phyloP scores from a whole-genome alignment of 345 rosid genomes.

The Hibiscus tridactylites region DNA sequence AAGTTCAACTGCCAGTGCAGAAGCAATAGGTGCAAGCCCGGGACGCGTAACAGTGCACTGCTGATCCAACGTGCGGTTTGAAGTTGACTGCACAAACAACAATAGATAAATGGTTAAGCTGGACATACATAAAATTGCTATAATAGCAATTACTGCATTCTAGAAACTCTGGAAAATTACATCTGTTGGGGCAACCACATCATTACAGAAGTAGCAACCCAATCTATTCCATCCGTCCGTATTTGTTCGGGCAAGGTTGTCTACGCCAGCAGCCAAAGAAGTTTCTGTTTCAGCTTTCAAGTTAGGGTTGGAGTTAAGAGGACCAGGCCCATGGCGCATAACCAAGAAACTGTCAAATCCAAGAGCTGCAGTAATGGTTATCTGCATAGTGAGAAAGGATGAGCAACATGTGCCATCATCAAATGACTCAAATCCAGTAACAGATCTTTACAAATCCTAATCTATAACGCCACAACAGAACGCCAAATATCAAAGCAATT shows the following conservation, averaged over 20 bases:
- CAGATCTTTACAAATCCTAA: background rate
- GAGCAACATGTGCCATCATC: background rate
- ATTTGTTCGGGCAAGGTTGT: slow-evolving; percentile 33
- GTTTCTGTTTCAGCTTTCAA: slow-evolving; percentile 21
- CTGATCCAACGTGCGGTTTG: slow-evolving; percentile 89
- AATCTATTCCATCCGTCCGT: slow-evolving; percentile 42
- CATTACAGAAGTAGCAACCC: slow-evolving; percentile 98
- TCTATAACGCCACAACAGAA: background rate
- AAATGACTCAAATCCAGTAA: background rate
- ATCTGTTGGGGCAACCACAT: slow-evolving; percentile 91
- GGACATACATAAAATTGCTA: background rate
- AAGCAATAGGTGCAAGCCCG: slow-evolving; percentile 91
- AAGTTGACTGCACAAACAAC: slow-evolving; percentile 61
- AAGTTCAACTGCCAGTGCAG: slow-evolving; percentile 85
- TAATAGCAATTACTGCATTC: slow-evolving; percentile 7
- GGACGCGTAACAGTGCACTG: slow-evolving; percentile 99
- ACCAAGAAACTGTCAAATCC: slow-evolving; percentile 97
- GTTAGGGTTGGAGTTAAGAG: slow-evolving; percentile 28
- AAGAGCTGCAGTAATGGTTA: slow-evolving; percentile 80
- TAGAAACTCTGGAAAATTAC: slow-evolving; percentile 29
- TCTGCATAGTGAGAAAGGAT: slow-evolving; percentile 36
- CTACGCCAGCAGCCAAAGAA: slow-evolving; percentile 30
- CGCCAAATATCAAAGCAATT: background rate
- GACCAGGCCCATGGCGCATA: slow-evolving; percentile 97
- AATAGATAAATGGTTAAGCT: slow-evolving; percentile 3